Base-by-base conservation (phyloP, 1,284 basidiomycete species). In the Marasmius fiardii region DNA sequence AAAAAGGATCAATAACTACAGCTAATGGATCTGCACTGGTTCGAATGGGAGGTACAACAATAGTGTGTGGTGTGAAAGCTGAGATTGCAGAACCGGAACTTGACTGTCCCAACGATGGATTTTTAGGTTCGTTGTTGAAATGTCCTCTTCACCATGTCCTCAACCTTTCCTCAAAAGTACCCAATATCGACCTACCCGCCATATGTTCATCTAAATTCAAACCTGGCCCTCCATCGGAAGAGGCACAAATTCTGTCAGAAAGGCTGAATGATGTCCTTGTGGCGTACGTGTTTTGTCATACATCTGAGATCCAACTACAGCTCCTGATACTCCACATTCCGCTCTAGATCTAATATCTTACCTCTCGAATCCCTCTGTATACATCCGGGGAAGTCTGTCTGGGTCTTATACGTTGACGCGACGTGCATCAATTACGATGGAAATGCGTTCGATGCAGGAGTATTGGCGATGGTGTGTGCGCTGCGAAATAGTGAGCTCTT, bases 371-470 rank as follows among this genome's bases (percentile, higher is more conserved):
- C 86, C 0, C 80, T 99, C 1, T 88, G 88, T 65, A 97, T 99
- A 52, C 78, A 89, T 18, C 81, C 84, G 0, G 86, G 85, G 3
- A 91, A 89, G 68, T 80, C 92, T 0, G 94, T 80, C 0, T 99
- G 95, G 94, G 88, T 89, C 23, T 77, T 99, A 16, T 98, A 98
- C 69, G 80, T 98, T 60, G 96, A 99, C 61, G 85, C 93, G 28
- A 92, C 90, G 4, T 98, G 95, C 71, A 90, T 99, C 64, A 98
- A 96, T 73, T 96, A 95, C 65, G 95, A 99, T 68, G 96, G 96
- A 8, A 98, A 98, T 66, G 90, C 83, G 1, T 92, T 97, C 61
- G 96, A 99, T 61, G 93, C 95, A 0, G 82, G 92, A 0, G 77
- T 98, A 2, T 69, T 98, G 14, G 93, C 94, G 0, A 90, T 95